Evolutionary conservation across 257 asterid species (phyloP), one percentile per base, ranked within the genome.

Genomic region (Fraxinus cuspidata): DNA sequence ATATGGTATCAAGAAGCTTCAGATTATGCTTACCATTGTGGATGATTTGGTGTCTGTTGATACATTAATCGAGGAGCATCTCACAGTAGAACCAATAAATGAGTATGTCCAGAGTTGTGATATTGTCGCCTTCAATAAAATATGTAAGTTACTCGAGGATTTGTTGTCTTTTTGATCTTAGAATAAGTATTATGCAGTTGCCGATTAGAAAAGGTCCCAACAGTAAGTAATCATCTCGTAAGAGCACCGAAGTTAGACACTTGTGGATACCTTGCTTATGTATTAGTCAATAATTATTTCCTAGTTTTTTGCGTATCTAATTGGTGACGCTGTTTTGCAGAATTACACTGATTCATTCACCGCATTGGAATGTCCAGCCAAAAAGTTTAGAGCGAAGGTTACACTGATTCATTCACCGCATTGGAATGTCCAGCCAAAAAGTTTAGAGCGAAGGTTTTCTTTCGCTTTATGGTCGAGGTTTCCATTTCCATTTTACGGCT

Each of bases 91-190:
- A 74, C 94, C 96, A 2, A 69, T 82, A 21, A 81, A 80, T 13
- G 89, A 89, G 77, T 79, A 82, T 82, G 84, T 89, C 78, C 96
- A 90, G 80, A 89, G 96, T 72, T 86, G 91, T 5, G 91, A 90
- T 73, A 90, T 90, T 37, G 91, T 81, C 29, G 96, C 92, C 77
- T 87, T 90, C 88, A 86, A 90, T 75, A 90, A 89, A 81, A 90
- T 89, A 16, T 90, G 88, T 83, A 79, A 83, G 88, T 74, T 21
- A 23, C 18, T 71, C 66, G 1, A 60, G 68, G 9, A 60, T 9
- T 23, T 60, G 6, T 42, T 42, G 49, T 58, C 12, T 1, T 58
- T 58, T 58, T 58, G 60, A 58, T 58, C 66, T 21, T 37, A 3
- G 21, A 58, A 58, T 37, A 37, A 8, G 42, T 10, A 8, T 37